Percentiles rank a stretch among this genome's conserved stretches.
Conservation (phyloP, 179 eudicot species). For the Drosera spatulata region DNA sequence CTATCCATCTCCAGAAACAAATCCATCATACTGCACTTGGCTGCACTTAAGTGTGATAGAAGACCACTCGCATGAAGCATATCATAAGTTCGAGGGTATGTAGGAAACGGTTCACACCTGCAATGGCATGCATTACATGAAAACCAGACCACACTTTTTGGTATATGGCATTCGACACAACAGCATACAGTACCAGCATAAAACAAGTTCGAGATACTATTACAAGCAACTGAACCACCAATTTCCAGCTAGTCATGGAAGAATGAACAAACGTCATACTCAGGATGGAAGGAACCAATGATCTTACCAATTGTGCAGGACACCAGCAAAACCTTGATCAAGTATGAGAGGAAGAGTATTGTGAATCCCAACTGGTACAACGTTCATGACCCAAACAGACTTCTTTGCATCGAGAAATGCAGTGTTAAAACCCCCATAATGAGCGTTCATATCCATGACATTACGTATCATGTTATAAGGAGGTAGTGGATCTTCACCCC, state of each 20-base stretch:
- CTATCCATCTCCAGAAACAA: constrained; percentile 94
- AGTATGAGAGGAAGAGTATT: constrained; percentile 81
- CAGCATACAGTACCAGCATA: too few relatives aligned
- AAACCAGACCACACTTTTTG: too few relatives aligned
- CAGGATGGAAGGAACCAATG: neutral
- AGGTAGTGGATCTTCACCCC: constrained; percentile 98
- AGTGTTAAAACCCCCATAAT: constrained; percentile 78
- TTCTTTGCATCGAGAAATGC: constrained; percentile 69
- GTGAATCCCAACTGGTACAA: constrained; percentile 58
- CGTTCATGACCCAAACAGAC: constrained; percentile 95
- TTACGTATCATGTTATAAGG: constrained; percentile 97
- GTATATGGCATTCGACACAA: too few relatives aligned
- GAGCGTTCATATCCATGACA: constrained; percentile 97
- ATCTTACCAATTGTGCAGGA: constrained; percentile 86
- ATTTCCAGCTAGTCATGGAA: too few relatives aligned
- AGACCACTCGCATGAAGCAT: constrained; percentile 89
- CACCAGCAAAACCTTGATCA: constrained; percentile 90
- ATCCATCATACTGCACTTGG: constrained; percentile 56
- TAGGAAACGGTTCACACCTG: constrained; percentile 99
- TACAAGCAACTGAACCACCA: too few relatives aligned
- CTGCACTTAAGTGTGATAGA: constrained; percentile 51
- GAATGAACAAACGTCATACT: neutral
- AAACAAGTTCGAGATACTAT: too few relatives aligned
- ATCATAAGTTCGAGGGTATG: constrained; percentile 98
- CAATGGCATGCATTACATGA: neutral